Conservation (phyloP, 371 early-diverging fungal species). For the Mucor ambiguus region DNA sequence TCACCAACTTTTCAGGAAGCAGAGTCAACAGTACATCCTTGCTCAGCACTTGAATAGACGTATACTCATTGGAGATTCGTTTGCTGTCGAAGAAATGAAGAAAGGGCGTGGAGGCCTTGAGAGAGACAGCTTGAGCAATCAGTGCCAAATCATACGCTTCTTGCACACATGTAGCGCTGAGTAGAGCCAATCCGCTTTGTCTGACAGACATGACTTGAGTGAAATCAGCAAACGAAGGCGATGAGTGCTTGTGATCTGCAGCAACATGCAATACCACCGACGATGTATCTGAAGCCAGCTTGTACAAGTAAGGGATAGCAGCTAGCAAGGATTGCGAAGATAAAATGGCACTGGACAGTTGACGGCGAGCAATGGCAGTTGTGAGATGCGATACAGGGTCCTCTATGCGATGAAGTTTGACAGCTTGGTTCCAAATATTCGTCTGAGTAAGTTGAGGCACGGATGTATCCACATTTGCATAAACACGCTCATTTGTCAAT, state of each 20-base stretch:
- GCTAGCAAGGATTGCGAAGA: conserved; percentile 53
- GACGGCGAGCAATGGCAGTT: not conserved
- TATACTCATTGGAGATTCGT: conserved; percentile 36
- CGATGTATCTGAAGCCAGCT: conserved; percentile 42
- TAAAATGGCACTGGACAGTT: conserved; percentile 11
- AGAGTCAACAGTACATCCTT: conserved; percentile 18
- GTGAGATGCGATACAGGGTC: conserved; percentile 7
- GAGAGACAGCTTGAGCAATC: conserved; percentile 51
- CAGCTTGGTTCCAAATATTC: conserved; percentile 8
- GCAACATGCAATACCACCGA: conserved; percentile 57
- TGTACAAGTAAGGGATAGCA: conserved; percentile 65
- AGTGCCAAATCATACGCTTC: conserved; percentile 68
- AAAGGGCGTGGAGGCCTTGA: conserved; percentile 30
- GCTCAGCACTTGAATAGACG: conserved; percentile 20
- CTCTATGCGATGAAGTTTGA: not conserved
- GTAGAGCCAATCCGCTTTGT: conserved; percentile 71
- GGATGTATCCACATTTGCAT: not conserved
- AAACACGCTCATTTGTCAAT: conserved; percentile 9
- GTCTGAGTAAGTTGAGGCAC: not conserved
- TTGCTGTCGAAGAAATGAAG: conserved; percentile 48
- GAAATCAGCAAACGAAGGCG: conserved; percentile 41
- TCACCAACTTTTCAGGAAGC: conserved; percentile 21
- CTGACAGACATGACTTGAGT: conserved; percentile 73
- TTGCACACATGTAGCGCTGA: conserved; percentile 69
- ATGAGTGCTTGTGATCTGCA: conserved; percentile 22